A percentile compares a stretch with the other conserved stretches of the same genome.
These are phyloP conservation scores for Oryza meyeriana DNA, from an alignment of 176 grass and related monocot species.

Conservation along the genomic window DNA sequence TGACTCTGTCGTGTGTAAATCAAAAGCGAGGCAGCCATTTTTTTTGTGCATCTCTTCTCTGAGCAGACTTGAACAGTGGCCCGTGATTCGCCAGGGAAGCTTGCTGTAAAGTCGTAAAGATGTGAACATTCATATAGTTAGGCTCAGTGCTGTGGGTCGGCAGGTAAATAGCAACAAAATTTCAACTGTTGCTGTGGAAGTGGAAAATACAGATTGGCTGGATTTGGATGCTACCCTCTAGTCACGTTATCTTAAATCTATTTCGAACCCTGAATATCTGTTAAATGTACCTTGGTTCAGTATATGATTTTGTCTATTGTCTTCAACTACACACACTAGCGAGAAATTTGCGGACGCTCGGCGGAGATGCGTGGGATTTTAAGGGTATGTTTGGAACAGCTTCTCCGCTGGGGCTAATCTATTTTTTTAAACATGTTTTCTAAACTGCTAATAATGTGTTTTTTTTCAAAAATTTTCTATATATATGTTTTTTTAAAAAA, in stretches of 20 bases:
- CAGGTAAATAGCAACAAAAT: constrained; percentile 11
- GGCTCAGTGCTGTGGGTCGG: not conserved
- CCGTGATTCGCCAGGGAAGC: not conserved
- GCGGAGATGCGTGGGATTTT: not conserved
- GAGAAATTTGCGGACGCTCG: not conserved
- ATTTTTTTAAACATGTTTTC: too few species aligned
- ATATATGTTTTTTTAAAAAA: too few species aligned
- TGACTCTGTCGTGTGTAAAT: constrained; percentile 10
- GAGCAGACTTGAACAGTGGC: not conserved
- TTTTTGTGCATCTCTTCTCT: constrained; percentile 13
- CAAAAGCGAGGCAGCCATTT: constrained; percentile 8
- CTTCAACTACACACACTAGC: not conserved
- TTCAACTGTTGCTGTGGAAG: constrained; percentile 26
- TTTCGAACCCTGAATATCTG: not conserved
- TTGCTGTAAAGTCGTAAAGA: constrained; percentile 18
- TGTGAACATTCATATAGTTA: constrained; percentile 8
- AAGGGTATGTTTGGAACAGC: too few species aligned
- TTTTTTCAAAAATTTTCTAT: too few species aligned
- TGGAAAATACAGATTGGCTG: constrained; percentile 27
- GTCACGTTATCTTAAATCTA: not conserved
- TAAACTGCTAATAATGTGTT: too few species aligned
- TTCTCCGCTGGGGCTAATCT: too few species aligned
- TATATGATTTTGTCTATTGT: not conserved
- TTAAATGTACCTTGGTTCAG: not conserved
- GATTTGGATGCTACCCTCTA: not conserved